A percentile compares a stretch with the other conserved stretches of the same genome.
These are phyloP conservation scores for Aspergillus neoniger DNA, from an alignment of 2,329 filamentous ascomycete species.

Conservation along the genomic window DNA sequence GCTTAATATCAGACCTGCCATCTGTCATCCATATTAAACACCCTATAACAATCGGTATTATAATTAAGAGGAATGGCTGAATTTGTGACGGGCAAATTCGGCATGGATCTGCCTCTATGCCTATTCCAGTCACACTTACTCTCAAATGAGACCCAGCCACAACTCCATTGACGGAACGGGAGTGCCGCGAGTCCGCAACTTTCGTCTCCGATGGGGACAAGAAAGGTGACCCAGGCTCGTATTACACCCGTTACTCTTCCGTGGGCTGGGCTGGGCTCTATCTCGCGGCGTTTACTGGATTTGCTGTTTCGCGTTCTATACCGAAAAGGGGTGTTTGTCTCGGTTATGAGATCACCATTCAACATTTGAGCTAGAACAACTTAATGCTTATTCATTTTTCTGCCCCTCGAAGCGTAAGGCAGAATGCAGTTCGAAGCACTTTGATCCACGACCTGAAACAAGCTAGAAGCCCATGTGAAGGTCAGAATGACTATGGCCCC, in stretches of 20 bases:
- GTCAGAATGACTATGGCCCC: background rate
- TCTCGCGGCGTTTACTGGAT: background rate
- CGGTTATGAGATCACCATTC: background rate
- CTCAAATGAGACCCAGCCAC: background rate
- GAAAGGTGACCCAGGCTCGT: background rate
- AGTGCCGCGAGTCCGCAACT: background rate
- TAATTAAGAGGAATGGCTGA: background rate
- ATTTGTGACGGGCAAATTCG: background rate
- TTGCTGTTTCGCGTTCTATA: background rate
- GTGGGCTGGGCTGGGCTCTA: background rate
- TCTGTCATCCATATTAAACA: background rate
- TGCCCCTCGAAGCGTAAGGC: constrained; percentile 1
- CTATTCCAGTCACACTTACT: background rate
- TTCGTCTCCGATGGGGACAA: background rate
- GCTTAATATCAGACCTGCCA: background rate
- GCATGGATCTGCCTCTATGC: background rate
- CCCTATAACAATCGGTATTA: background rate
- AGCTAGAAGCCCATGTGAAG: constrained; percentile 7
- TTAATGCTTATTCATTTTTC: background rate
- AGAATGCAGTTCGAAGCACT: background rate
- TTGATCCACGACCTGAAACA: constrained; percentile 17
- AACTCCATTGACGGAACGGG: background rate
- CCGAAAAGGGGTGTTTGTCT: background rate
- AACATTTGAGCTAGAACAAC: background rate
- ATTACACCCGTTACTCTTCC: background rate